phyloP scores from a whole-genome alignment of 768 basidiomycete genomes.

The Strobilomyces dryophilus region DNA sequence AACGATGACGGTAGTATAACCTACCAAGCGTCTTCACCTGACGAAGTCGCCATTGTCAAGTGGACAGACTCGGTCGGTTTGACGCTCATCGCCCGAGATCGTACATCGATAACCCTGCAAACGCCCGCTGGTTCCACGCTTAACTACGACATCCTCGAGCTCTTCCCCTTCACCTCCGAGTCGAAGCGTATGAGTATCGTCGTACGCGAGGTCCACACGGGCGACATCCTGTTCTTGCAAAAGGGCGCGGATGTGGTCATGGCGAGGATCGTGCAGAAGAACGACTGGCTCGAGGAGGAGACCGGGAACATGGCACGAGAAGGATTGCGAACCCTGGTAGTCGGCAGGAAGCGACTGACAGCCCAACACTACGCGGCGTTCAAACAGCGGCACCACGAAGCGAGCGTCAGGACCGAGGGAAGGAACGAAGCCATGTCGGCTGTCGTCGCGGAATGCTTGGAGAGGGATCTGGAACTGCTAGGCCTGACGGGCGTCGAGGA shows the following conservation, averaged over 20 bases:
- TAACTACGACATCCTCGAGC: constrained; percentile 81
- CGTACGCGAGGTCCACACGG: constrained; percentile 70
- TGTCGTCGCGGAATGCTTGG: constrained; percentile 74
- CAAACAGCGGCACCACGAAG: constrained; percentile 65
- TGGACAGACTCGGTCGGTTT: constrained; percentile 97
- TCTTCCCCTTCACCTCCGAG: constrained; percentile 98
- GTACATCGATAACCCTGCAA: constrained; percentile 82
- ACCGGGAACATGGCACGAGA: constrained; percentile 98
- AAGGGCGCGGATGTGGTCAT: constrained; percentile 99
- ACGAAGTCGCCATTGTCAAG: constrained; percentile 97
- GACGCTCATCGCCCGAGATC: constrained; percentile 83
- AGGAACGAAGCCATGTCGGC: constrained; percentile 76
- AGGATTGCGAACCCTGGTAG: constrained; percentile 89
- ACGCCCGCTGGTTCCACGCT: constrained; percentile 62
- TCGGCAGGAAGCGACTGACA: constrained; percentile 76
- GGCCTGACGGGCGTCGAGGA: constrained; percentile 99
- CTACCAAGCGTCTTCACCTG: constrained; percentile 98
- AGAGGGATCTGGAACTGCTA: constrained; percentile 86
- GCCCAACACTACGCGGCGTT: constrained; percentile 70
- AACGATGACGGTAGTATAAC: constrained; percentile 95
- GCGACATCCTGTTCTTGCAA: constrained; percentile 86
- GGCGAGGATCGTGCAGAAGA: constrained; percentile 89
- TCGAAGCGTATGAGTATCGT: constrained; percentile 99
- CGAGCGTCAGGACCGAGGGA: constrained; percentile 74
- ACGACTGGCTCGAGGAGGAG: constrained; percentile 99